phyloP scores from a whole-genome alignment of 768 basidiomycete genomes.

The Mycena filopes region DNA sequence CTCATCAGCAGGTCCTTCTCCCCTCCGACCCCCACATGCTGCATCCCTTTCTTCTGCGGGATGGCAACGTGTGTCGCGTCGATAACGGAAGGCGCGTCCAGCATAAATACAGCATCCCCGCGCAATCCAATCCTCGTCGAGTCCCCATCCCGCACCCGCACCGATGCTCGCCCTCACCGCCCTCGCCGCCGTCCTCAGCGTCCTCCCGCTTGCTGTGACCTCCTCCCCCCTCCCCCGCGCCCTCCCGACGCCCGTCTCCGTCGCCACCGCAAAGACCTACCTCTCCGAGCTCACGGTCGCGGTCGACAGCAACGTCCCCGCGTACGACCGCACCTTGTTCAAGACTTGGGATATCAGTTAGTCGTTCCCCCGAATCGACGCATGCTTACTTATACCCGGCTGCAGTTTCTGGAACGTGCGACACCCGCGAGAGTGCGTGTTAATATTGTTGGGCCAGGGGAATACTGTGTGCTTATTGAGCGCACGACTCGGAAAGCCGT shows the following conservation, averaged over 20 bases:
- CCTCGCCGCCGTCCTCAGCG: conserved; percentile 9
- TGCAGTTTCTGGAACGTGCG: conserved; percentile 60
- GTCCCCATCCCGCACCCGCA: not conserved
- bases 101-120: too few relatives aligned
- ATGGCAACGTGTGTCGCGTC: too few relatives aligned
- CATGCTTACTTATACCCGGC: conserved; percentile 2
- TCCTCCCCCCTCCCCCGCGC: conserved; percentile 25
- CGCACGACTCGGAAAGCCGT: too few relatives aligned
- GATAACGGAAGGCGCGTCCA: too few relatives aligned
- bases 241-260: conserved; percentile 31
- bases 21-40: too few relatives aligned
- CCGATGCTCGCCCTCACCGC: conserved; percentile 16
- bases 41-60: too few relatives aligned
- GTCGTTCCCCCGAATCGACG: conserved; percentile 28
- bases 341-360: conserved; percentile 60
- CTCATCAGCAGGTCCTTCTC: too few relatives aligned
- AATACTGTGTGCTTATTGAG: too few relatives aligned
- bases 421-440: conserved; percentile 61
- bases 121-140: too few relatives aligned
- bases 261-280: conserved; percentile 31
- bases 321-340: conserved; percentile 54
- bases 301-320: conserved; percentile 52
- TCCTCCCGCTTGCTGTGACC: conserved; percentile 3
- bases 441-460: too few relatives aligned
- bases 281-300: conserved; percentile 47